Percentiles rank a stretch among this genome's conserved stretches.
phyloP scores from a whole-genome alignment of 306 rosid species.

The Mimosa bimucronata region DNA sequence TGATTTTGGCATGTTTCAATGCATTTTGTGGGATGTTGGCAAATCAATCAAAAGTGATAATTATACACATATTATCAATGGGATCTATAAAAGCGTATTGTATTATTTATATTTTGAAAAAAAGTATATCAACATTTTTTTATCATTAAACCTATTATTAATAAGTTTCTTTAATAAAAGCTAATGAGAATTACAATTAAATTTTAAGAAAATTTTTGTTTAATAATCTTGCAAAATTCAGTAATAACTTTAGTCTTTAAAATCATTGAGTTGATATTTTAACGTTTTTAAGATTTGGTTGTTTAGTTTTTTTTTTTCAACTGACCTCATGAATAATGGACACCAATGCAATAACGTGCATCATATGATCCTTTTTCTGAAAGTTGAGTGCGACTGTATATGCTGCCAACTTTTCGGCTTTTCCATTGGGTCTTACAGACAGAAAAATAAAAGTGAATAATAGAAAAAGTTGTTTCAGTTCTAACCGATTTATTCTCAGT shows the following conservation, averaged over 20 bases:
- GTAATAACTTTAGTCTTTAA: neutral
- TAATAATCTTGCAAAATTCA: neutral
- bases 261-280: neutral
- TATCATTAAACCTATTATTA: neutral
- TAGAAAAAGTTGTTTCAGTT: neutral
- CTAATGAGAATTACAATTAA: neutral
- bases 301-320: neutral
- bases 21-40: slow-evolving; percentile 41
- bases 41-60: slow-evolving; percentile 39
- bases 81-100: neutral
- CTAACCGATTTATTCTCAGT: neutral
- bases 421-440: neutral
- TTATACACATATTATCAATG: neutral
- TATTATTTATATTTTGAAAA: neutral
- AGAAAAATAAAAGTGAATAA: neutral
- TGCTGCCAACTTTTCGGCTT: slow-evolving; percentile 4
- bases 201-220: neutral
- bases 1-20: slow-evolving; percentile 42
- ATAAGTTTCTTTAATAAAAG: neutral
- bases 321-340: slow-evolving; percentile 1
- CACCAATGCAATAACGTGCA: slow-evolving; percentile 34
- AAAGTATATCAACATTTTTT: neutral
- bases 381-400: slow-evolving; percentile 34
- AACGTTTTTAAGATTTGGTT: neutral
- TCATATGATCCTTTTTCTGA: slow-evolving; percentile 40